Base-by-base conservation (phyloP, 2,329 filamentous ascomycete genomes). In the Ceratocystis lukuohia region DNA sequence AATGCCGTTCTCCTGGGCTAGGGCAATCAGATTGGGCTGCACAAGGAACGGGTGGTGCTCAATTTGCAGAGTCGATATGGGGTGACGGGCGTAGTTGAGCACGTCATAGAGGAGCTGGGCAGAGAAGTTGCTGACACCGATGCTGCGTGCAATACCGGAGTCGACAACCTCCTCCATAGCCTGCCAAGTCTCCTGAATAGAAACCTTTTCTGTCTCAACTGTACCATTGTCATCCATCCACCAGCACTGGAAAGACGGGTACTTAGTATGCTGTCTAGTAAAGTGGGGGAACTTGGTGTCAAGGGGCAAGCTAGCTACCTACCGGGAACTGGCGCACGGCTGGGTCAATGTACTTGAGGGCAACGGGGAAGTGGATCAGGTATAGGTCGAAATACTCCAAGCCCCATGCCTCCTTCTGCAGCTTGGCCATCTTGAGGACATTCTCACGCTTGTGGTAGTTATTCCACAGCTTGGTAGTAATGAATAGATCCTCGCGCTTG, bases 391-490 rank as follows among this genome's bases (percentile, higher is more conserved):
- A 92, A 81, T 95, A 95, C 73, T 92, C 90, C 69, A 95, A 75
- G 69, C 88, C 86, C 85, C 89, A 93, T 80, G 93, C 88, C 70
- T 84, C 82, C 69, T 92, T 85, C 78, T 92, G 88, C 74, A 86
- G 87, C 76, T 84, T 84, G 76, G 80, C 82, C 74, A 94, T 91
- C 67, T 86, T 85, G 77, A 87, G 84, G 69, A 93, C 89, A 71
- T 83, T 82, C 71, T 93, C 86, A 71, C 81, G 81, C 72, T 93
- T 88, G 80, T 96, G 90, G 84, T 91, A 96, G 70, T 86, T 87
- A 80, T 93, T 91, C 91, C 91, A 96, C 67, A 96, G 87, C 81
- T 96, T 96, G 77, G 88, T 91, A 70, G 92, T 88, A 74, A 96
- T 86, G 84, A 96, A 96, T 74, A 96, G 88, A 28, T 96, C 90